These are phyloP conservation scores for Stephania cephalantha DNA, from an alignment of 164 flowering plant genomes.

Conservation along the genomic window DNA sequence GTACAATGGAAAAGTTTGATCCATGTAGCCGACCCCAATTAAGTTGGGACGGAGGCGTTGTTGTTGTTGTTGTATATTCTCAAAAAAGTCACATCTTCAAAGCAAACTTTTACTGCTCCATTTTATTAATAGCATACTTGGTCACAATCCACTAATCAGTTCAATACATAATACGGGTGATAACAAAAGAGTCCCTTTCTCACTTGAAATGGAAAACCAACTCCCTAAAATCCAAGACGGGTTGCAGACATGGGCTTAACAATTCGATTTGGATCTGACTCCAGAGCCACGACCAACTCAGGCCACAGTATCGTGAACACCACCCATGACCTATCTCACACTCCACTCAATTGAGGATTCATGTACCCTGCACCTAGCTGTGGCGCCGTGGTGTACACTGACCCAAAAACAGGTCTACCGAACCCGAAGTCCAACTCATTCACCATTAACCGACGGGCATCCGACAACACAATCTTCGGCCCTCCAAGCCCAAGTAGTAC, in stretches of 20 bases:
- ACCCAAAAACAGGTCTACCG: conserved; percentile 5
- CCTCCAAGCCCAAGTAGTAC: conserved; percentile 6
- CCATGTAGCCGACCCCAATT: too few relatives aligned
- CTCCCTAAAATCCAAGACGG: not conserved
- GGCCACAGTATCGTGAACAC: conserved; percentile 10
- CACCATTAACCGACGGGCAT: conserved; percentile 1
- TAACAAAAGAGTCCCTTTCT: too few relatives aligned
- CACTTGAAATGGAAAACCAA: too few relatives aligned
- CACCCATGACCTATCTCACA: conserved; percentile 11
- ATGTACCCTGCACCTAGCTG: conserved; percentile 5
- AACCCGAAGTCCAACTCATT: conserved; percentile 6
- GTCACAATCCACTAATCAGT: too few relatives aligned
- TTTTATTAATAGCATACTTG: too few relatives aligned
- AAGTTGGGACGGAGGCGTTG: too few relatives aligned
- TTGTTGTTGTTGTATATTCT: too few relatives aligned
- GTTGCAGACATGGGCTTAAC: conserved; percentile 5
- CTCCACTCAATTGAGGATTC: conserved; percentile 2
- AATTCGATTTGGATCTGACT: conserved; percentile 7
- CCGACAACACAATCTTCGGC: not conserved
- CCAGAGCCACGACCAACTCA: conserved; percentile 1
- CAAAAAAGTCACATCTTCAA: too few relatives aligned
- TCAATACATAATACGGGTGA: too few relatives aligned
- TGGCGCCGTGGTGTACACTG: not conserved
- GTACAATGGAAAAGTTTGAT: too few relatives aligned
- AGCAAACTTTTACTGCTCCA: too few relatives aligned